Conservation (phyloP, 139 green algal species). For the Raphidocelis subcapitata region DNA sequence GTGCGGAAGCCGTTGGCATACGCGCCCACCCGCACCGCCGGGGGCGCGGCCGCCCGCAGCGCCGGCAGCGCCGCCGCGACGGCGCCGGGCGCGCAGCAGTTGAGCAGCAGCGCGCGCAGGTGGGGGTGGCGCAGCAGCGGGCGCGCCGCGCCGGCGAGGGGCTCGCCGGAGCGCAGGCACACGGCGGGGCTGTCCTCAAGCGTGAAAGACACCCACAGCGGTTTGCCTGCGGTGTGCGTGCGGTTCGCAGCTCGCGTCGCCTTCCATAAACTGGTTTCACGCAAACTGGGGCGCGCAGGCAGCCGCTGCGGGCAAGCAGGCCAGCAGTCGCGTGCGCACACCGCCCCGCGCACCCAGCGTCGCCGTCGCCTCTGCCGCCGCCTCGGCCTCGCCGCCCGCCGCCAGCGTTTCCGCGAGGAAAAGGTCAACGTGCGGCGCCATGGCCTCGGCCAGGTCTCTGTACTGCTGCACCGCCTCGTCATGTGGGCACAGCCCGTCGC, state of each 20-base stretch:
- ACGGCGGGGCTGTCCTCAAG: slow-evolving; percentile 41
- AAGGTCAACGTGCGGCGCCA: slow-evolving; percentile 49
- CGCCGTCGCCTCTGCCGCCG: slow-evolving; percentile 32
- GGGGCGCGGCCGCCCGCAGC: slow-evolving; percentile 20
- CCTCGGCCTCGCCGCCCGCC: slow-evolving; percentile 35
- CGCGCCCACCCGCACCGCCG: slow-evolving; percentile 27
- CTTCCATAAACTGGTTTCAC: neutral
- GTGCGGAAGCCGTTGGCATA: slow-evolving; percentile 69
- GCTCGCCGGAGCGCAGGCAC: slow-evolving; percentile 45
- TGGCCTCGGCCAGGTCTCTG: slow-evolving; percentile 18
- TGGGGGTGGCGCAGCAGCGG: neutral
- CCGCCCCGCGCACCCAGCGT: neutral
- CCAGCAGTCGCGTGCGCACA: neutral
- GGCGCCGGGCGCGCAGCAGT: slow-evolving; percentile 40
- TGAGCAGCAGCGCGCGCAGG: slow-evolving; percentile 33
- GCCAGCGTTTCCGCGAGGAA: slow-evolving; percentile 63
- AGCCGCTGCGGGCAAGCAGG: neutral
- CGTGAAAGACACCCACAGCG: slow-evolving; percentile 58
- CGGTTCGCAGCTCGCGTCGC: neutral
- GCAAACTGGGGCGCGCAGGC: neutral
- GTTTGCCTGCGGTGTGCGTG: slow-evolving; percentile 27
- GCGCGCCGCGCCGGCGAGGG: slow-evolving; percentile 28
- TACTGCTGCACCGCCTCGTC: slow-evolving; percentile 33
- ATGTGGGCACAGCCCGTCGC: neutral
- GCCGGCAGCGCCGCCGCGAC: slow-evolving; percentile 42